phyloP scores from a whole-genome alignment of 495 filamentous ascomycete genomes.

The Durotheca rogersii region DNA sequence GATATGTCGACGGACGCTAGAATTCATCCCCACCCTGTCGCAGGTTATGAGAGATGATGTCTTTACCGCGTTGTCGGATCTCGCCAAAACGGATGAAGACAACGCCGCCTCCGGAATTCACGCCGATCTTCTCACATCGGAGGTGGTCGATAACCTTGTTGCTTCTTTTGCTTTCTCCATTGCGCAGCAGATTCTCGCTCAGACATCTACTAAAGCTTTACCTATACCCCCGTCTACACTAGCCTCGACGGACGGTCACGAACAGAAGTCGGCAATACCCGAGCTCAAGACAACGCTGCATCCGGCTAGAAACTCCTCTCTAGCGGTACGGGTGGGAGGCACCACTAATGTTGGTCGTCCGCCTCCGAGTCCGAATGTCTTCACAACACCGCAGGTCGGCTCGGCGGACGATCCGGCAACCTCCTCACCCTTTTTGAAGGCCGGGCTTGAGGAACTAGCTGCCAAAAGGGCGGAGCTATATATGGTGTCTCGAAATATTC shows the following conservation, averaged over 20 bases:
- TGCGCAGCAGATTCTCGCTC: conserved; percentile 71
- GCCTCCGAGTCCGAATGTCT: conserved; percentile 48
- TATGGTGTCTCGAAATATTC: conserved; percentile 72
- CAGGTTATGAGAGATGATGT: conserved; percentile 78
- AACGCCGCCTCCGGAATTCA: conserved; percentile 1
- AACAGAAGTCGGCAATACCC: conserved; percentile 54
- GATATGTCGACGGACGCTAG: conserved; percentile 72
- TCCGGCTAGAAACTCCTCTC: conserved; percentile 56
- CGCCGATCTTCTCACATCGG: conserved; percentile 39
- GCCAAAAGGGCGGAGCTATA: conserved; percentile 77
- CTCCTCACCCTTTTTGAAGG: conserved; percentile 50
- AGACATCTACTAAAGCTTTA: conserved; percentile 69
- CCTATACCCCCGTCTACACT: conserved; percentile 63
- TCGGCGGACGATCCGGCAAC: conserved; percentile 34
- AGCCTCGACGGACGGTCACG: conserved; percentile 43
- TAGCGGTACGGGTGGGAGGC: conserved; percentile 38
- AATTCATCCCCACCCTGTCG: conserved; percentile 77
- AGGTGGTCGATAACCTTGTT: conserved; percentile 77
- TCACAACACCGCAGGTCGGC: conserved; percentile 38
- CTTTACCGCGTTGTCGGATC: conserved; percentile 43
- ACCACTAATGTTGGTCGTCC: conserved; percentile 30
- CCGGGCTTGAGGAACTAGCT: conserved; percentile 80
- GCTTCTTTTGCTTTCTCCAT: conserved; percentile 83
- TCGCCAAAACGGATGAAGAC: conserved; percentile 28
- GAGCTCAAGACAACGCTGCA: conserved; percentile 67